A percentile compares a stretch with the other conserved stretches of the same genome.
Evolutionary conservation across 352 stramenopile genomes (phyloP).

Genomic region (Phytophthora quininea): DNA sequence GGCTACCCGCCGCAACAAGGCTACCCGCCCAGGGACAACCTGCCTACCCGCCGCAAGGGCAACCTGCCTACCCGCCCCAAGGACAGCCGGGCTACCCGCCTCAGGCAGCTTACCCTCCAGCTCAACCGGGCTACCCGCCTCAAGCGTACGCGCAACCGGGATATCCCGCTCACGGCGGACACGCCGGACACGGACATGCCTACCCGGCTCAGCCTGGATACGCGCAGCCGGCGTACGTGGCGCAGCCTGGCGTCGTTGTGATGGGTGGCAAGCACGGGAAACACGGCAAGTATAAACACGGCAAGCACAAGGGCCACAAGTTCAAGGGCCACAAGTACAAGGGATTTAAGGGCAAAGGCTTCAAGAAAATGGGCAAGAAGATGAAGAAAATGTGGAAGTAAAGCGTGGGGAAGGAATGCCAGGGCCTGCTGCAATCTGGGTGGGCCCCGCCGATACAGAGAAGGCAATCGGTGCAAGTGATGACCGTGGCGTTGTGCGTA

Average conservation of each 20-base stretch:
- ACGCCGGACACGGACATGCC: constrained; percentile 1
- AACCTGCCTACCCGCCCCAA: constrained; percentile 9
- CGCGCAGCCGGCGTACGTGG: constrained; percentile 41
- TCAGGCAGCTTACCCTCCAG: constrained; percentile 10
- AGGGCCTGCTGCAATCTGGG: too few species aligned
- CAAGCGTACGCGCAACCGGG: constrained; percentile 29
- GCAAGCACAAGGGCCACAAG: constrained; percentile 45
- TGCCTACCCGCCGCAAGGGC: constrained; percentile 12
- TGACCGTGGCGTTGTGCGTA: too few species aligned
- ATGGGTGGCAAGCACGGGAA: constrained; percentile 39
- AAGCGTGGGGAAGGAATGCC: neutral
- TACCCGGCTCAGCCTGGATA: constrained; percentile 45
- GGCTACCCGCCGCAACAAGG: constrained; percentile 42
- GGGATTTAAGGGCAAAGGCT: constrained; percentile 37
- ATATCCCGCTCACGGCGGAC: constrained; percentile 27
- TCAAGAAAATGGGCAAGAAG: constrained; percentile 50
- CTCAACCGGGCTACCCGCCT: constrained; percentile 31
- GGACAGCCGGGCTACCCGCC: constrained; percentile 24
- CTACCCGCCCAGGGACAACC: constrained; percentile 39
- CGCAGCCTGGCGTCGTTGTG: constrained; percentile 40
- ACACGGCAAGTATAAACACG: constrained; percentile 44
- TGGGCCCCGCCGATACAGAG: too few species aligned
- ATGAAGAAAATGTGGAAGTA: constrained; percentile 62
- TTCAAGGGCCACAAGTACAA: constrained; percentile 38
- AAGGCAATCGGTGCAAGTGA: too few species aligned